Base-by-base conservation (phyloP, 2,329 filamentous ascomycete species). In the Fusarium paranaense region DNA sequence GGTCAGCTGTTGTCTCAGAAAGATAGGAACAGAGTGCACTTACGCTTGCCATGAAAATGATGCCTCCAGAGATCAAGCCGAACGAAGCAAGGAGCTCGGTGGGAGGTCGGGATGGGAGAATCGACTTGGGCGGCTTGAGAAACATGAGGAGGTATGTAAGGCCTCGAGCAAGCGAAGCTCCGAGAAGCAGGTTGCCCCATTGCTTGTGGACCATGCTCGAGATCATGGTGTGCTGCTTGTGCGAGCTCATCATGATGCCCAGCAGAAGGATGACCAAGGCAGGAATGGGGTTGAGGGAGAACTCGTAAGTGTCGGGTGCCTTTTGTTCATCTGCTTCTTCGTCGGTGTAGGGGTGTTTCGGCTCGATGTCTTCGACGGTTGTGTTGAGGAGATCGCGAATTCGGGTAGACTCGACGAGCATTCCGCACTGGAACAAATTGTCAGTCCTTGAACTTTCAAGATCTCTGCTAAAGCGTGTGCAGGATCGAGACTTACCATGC, bases 231-330 rank as follows among this genome's bases (percentile, higher is more conserved):
- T 87, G 82, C 81, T 98, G 95, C 68, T 96, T 94, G 82, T 98
- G 96, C 30, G 94, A 95, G 79, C 93, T 93, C 96, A 98, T 98
- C 94, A 98, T 97, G 81, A 95, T 90, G 37, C 97, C 97, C 2
- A 98, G 87, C 1, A 98, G 86, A 67, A 98, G 86, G 75, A 98
- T 96, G 58, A 98, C 90, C 5, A 98, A 87, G 1, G 92, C 94
- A 0, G 96, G 97, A 76, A 98, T 90, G 1, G 95, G 96, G 81
- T 98, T 98, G 80, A 97, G 87, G 1, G 95, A 94, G 74, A 95
- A 90, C 14, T 86, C 84, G 81, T 97, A 95, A 10, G 90, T 90
- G 64, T 86, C 87, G 1, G 94, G 95, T 20, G 87, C 81, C 61
- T 87, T 59, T 5, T 69, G 83, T 81, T 90, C 90, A 54, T 88